phyloP scores from a whole-genome alignment of 1,284 basidiomycete species.

The Naganishia albida region DNA sequence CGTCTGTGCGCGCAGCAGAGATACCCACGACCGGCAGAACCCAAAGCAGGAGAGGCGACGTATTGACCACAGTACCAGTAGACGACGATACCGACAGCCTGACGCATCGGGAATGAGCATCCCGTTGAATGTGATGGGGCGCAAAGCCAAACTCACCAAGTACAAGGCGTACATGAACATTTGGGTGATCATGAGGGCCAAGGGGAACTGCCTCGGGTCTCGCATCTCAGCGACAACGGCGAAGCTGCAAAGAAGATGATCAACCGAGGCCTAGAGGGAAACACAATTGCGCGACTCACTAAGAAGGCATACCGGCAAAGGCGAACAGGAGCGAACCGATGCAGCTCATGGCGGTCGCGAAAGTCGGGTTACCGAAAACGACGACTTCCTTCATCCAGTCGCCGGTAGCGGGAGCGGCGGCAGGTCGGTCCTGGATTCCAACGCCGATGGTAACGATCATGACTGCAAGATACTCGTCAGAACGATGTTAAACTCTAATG shows the following conservation, averaged over 20 bases:
- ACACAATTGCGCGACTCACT: constrained; percentile 10
- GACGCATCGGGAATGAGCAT: background rate
- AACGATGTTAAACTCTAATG: constrained; percentile 6
- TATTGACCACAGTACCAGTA: constrained; percentile 36
- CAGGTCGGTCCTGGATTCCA: constrained; percentile 44
- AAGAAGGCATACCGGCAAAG: constrained; percentile 38
- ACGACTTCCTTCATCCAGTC: constrained; percentile 35
- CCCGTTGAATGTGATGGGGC: background rate
- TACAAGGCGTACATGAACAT: constrained; percentile 42
- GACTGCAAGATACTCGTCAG: constrained; percentile 35
- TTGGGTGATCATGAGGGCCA: constrained; percentile 40
- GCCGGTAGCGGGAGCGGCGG: constrained; percentile 35
- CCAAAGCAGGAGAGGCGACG: constrained; percentile 44
- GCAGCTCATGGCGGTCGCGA: constrained; percentile 45
- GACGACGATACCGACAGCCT: constrained; percentile 31
- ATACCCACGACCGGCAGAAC: constrained; percentile 37
- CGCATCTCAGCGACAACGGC: constrained; percentile 41
- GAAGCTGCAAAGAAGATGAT: constrained; percentile 17
- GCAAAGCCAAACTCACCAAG: constrained; percentile 32
- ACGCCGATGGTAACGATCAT: constrained; percentile 44
- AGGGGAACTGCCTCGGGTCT: constrained; percentile 40
- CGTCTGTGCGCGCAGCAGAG: no score
- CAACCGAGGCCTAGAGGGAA: background rate
- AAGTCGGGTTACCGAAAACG: constrained; percentile 38
- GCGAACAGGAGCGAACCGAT: constrained; percentile 47